These are phyloP conservation scores for Botrytis fabae DNA, from an alignment of 2,329 filamentous ascomycete genomes.

Conservation along the genomic window DNA sequence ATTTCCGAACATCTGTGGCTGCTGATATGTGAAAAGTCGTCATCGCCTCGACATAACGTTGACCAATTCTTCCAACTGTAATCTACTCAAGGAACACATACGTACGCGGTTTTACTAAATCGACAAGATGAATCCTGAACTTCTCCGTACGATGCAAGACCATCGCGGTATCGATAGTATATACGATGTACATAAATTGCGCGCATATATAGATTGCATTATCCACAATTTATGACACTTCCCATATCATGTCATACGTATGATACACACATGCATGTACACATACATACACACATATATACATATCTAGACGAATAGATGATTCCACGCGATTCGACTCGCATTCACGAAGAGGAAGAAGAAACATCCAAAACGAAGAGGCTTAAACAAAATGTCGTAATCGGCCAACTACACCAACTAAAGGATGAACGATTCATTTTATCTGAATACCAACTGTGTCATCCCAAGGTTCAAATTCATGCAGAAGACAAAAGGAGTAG, in stretches of 20 bases:
- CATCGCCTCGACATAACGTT: neutral
- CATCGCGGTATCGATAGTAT: neutral
- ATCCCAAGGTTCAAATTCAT: neutral
- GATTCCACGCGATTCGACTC: neutral
- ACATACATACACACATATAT: neutral
- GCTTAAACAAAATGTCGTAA: slow-evolving; percentile 7
- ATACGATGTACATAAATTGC: neutral
- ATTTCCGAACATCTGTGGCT: slow-evolving; percentile 8
- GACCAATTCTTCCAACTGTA: neutral
- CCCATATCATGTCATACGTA: neutral
- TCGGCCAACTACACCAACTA: neutral
- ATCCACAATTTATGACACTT: slow-evolving; percentile 4
- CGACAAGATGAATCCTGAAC: neutral
- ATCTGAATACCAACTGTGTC: neutral
- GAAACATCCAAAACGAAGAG: neutral
- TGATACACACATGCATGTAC: neutral
- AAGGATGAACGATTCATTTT: neutral
- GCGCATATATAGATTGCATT: slow-evolving; percentile 9
- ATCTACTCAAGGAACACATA: neutral
- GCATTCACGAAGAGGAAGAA: neutral
- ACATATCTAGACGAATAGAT: neutral
- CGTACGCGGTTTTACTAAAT: neutral
- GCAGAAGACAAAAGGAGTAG: neutral
- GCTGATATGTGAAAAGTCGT: neutral
- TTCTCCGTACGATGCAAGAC: neutral